Base-by-base conservation (phyloP, 2,329 filamentous ascomycete genomes). In the Ophiostoma perfectum region DNA sequence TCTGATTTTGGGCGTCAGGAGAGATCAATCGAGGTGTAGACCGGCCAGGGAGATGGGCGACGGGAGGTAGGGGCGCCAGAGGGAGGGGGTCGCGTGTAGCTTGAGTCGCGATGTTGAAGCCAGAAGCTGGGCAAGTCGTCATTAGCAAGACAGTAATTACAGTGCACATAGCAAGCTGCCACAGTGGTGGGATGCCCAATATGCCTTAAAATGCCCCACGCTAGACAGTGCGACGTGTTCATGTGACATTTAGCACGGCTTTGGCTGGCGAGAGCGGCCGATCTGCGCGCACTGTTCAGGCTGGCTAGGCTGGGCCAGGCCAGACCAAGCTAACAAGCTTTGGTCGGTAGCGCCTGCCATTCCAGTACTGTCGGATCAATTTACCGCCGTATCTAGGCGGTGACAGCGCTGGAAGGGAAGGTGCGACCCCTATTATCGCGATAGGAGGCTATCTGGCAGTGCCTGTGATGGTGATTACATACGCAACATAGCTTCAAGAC, bases 301-400 rank as follows among this genome's bases (percentile, higher is more conserved):
- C 49, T 62, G 55, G 55, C 27, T 60, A 16, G 55, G 55, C 14
- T 16, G 11, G 49, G 49, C 49, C 49, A n/a, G 58, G 38, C 39
- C 41, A 49, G 65, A 41, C 36, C 47, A 14, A 52, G 63, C 38
- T 63, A 36, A 44, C 47, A 8, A 42, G 38, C 42, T 39, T 18
- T 18, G 11, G 16, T 2, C 16, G 42, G 39, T 45, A 63, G 42
- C 64, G n/a, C 55, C 65, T 41, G 65, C 58, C 60, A 58, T 49
- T 67, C 60, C 55, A 55, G 41, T 49, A 41, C 38, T 27, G 16
- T 47, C 65, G 62, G 39, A 69, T 11, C 27, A 67, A 47, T 67
- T 47, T 69, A 69, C 65, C 67, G 68, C 68, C 68, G 60, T 62
- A n/a, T 55, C 18, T 18, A 36, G 66, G 68, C 68, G 68, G 68